Conservation (phyloP, 257 asterid species). For the Misopates orontium region DNA sequence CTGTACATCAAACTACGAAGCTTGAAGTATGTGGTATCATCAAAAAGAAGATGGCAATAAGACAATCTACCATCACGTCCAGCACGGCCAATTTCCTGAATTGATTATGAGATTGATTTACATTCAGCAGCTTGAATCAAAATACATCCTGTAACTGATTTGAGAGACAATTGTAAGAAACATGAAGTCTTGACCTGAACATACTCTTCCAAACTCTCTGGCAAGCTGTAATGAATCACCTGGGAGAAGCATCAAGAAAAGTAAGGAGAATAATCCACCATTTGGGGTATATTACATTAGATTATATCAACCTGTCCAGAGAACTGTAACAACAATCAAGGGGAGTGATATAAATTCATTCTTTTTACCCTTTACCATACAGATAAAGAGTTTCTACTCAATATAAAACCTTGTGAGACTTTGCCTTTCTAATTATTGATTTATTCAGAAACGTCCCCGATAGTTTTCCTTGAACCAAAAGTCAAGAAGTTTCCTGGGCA, state of each 20-base stretch:
- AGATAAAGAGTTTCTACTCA: no score
- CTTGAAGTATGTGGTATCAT: conserved; percentile 73
- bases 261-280: conserved; percentile 16
- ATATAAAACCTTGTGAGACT: neutral
- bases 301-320: conserved; percentile 15
- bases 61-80: conserved; percentile 96
- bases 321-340: conserved; percentile 9
- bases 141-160: conserved; percentile 8
- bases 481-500: neutral
- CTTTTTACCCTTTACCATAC: neutral
- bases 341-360: neutral
- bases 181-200: conserved; percentile 65
- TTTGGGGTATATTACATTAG: conserved; percentile 13
- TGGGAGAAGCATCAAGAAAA: conserved; percentile 38
- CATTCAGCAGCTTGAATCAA: conserved; percentile 30
- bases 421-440: neutral
- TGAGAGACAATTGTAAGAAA: conserved; percentile 15
- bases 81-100: conserved; percentile 99
- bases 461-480: neutral
- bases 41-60: conserved; percentile 87
- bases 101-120: conserved; percentile 20
- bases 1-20: conserved; percentile 89
- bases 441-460: neutral
- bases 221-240: conserved; percentile 94
- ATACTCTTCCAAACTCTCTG: conserved; percentile 97